phyloP scores from a whole-genome alignment of 2,329 filamentous ascomycete species.

The Exophiala phaeomuriformis region DNA sequence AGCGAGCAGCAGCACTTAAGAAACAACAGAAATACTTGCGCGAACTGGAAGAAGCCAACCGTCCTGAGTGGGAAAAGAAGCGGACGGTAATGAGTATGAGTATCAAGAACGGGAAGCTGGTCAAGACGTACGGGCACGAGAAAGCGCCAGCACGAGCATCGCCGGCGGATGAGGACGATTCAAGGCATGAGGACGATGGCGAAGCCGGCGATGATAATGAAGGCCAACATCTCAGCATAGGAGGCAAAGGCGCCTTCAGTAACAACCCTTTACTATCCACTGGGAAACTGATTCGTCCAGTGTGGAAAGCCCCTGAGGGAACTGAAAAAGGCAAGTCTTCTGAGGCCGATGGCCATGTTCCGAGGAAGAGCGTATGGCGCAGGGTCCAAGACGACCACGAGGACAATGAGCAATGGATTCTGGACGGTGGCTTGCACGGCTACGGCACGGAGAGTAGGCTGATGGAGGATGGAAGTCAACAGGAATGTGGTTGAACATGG shows the following conservation, averaged over 20 bases:
- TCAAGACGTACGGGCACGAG: constrained; percentile 43
- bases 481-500: constrained; percentile 13
- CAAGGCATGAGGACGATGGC: constrained; percentile 18
- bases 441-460: constrained; percentile 25
- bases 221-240: constrained; percentile 21
- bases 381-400: constrained; percentile 42
- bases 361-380: constrained; percentile 40
- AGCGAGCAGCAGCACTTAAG: constrained; percentile 75
- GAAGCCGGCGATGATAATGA: constrained; percentile 29
- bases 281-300: constrained; percentile 39
- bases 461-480: constrained; percentile 22
- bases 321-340: constrained; percentile 23
- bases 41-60: constrained; percentile 78
- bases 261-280: constrained; percentile 39
- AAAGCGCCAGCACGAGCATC: constrained; percentile 21
- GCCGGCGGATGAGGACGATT: constrained; percentile 15
- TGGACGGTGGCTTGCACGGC: constrained; percentile 40
- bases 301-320: constrained; percentile 37
- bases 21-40: constrained; percentile 74
- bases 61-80: constrained; percentile 83
- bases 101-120: constrained; percentile 67
- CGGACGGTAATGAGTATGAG: constrained; percentile 79
- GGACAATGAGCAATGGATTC: constrained; percentile 43
- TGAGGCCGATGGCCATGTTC: constrained; percentile 23
- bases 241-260: constrained; percentile 35